phyloP scores from a whole-genome alignment of 106 monocot genomes.

The Narthecium ossifragum region DNA sequence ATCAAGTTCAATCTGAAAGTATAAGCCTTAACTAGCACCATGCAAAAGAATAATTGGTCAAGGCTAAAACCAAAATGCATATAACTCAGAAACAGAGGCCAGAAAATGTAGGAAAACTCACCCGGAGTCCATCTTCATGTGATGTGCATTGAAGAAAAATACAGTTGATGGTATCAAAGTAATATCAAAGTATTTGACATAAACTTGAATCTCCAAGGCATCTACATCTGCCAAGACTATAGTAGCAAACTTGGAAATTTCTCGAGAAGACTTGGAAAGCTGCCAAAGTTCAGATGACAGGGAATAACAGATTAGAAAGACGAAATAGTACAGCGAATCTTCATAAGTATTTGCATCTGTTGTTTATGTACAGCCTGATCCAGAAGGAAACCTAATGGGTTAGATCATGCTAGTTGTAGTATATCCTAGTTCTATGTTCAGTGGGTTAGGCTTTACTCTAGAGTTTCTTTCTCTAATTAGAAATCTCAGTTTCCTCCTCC shows the following conservation, averaged over 20 bases:
- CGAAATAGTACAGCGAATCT: conserved; percentile 1
- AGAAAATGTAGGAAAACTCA: conserved; percentile 15
- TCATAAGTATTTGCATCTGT: too few species aligned
- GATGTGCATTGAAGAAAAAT: conserved; percentile 98
- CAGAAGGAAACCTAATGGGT: not conserved
- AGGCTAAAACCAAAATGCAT: not conserved
- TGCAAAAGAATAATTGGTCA: too few species aligned
- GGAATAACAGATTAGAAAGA: not conserved
- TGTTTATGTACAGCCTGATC: not conserved
- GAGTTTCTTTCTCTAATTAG: too few species aligned
- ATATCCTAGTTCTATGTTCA: too few species aligned
- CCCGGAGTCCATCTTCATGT: conserved; percentile 99
- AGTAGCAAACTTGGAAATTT: conserved; percentile 61
- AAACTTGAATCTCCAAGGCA: conserved; percentile 75
- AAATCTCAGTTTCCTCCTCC: too few species aligned
- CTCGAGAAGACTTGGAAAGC: conserved; percentile 61
- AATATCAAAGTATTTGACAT: conserved; percentile 82
- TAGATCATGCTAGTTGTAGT: too few species aligned
- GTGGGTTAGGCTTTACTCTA: too few species aligned
- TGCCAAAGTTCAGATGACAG: conserved; percentile 16
- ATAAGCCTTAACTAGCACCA: not conserved
- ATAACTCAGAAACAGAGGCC: too few species aligned
- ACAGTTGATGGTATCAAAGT: conserved; percentile 72
- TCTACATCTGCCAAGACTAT: conserved; percentile 74
- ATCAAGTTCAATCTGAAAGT: not conserved